A percentile compares a stretch with the other conserved stretches of the same genome.
These are phyloP conservation scores for Hura crepitans DNA, from an alignment of 441 rosid species.

Conservation along the genomic window DNA sequence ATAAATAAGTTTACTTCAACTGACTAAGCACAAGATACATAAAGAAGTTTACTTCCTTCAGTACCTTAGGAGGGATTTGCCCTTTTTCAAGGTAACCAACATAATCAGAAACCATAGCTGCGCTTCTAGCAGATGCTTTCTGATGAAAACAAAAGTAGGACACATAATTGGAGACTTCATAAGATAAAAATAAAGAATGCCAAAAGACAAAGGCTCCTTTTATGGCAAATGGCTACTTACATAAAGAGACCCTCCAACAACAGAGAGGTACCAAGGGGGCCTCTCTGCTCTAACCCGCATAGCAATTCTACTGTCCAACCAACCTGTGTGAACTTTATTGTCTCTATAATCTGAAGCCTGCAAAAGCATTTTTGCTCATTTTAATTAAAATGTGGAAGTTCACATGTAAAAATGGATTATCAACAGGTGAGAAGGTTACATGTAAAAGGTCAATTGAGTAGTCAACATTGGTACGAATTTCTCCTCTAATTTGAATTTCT, in stretches of 20 bases:
- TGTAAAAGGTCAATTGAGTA: constrained; percentile 96
- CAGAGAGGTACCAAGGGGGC: constrained; percentile 99
- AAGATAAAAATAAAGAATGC: neutral
- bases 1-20: constrained; percentile 8
- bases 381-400: constrained; percentile 23
- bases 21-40: neutral
- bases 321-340: constrained; percentile 98
- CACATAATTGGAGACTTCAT: constrained; percentile 2
- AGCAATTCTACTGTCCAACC: constrained; percentile 99
- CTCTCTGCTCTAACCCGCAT: constrained; percentile 99
- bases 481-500: constrained; percentile 99
- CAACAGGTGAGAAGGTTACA: constrained; percentile 44
- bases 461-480: constrained; percentile 96
- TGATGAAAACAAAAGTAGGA: constrained; percentile 35
- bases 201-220: neutral
- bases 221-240: constrained; percentile 44
- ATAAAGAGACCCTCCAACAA: constrained; percentile 96
- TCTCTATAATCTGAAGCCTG: constrained; percentile 98
- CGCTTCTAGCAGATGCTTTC: constrained; percentile 98
- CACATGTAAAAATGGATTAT: constrained; percentile 12
- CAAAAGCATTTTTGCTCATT: constrained; percentile 24
- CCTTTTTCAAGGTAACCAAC: constrained; percentile 99
- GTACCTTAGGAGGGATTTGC: constrained; percentile 99
- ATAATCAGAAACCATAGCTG: constrained; percentile 96
- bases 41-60: constrained; percentile 6